Percentiles rank a stretch among this genome's conserved stretches.
Evolutionary conservation across 371 early-diverging fungal species (phyloP).

Genomic region (Mortierella sp.): DNA sequence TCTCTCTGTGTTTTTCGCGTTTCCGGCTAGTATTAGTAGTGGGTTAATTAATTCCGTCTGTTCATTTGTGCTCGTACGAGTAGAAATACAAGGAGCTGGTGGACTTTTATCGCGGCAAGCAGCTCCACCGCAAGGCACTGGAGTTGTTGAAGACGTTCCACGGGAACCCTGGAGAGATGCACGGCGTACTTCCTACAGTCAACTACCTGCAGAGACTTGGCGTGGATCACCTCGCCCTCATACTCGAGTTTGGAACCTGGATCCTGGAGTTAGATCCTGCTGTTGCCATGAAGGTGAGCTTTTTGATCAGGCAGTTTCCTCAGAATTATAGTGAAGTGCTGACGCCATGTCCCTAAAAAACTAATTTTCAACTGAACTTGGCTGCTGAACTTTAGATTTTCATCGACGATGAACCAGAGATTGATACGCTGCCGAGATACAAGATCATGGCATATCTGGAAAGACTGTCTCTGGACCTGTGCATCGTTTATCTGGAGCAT

Average conservation of each 20-base stretch:
- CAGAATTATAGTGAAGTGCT: background rate
- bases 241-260: constrained; percentile 86
- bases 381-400: constrained; percentile 84
- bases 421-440: constrained; percentile 67
- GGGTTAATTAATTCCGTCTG: background rate
- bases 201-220: constrained; percentile 84
- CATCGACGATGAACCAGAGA: constrained; percentile 76
- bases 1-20: too few relatives aligned
- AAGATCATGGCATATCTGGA: constrained; percentile 71
- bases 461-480: constrained; percentile 71
- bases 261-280: constrained; percentile 77
- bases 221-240: constrained; percentile 80
- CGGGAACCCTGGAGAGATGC: constrained; percentile 60
- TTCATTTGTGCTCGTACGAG: background rate
- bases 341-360: background rate
- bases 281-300: constrained; percentile 82
- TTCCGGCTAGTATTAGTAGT: background rate
- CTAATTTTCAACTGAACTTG: background rate
- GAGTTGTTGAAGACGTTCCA: constrained; percentile 71
- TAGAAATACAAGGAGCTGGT: constrained; percentile 88
- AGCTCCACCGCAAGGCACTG: constrained; percentile 88
- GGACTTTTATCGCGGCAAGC: constrained; percentile 92
- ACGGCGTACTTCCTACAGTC: constrained; percentile 77
- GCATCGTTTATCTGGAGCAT: constrained; percentile 83
- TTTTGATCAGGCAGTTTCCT: background rate